Conservation (phyloP, 2,329 filamentous ascomycete genomes). For the Arthroderma sp. region DNA sequence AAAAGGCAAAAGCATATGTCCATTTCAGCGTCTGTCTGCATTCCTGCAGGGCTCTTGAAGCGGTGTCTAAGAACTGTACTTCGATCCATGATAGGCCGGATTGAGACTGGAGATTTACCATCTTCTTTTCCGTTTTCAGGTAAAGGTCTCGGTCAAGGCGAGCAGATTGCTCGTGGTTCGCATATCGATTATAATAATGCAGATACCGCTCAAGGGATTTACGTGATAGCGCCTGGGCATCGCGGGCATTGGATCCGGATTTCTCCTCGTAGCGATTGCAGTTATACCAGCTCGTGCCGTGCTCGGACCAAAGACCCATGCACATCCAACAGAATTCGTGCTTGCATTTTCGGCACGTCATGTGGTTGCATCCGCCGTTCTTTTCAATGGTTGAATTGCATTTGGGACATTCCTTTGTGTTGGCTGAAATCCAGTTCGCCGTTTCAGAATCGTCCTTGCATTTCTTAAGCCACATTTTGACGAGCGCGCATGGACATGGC, state of each 20-base stretch:
- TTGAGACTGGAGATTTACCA: constrained; percentile 85
- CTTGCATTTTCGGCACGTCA: constrained; percentile 92
- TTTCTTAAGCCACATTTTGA: constrained; percentile 95
- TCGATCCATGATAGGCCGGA: constrained; percentile 99
- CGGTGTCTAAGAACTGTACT: constrained; percentile 89
- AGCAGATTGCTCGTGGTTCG: constrained; percentile 96
- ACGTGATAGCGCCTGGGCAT: constrained; percentile 80
- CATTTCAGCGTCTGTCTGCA: constrained; percentile 98
- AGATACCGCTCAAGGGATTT: constrained; percentile 90
- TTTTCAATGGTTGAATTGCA: constrained; percentile 98
- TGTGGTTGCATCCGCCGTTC: constrained; percentile 95
- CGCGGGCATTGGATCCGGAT: constrained; percentile 76
- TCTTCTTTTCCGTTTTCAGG: constrained; percentile 95
- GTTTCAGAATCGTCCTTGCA: constrained; percentile 97
- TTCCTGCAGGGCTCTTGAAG: constrained; percentile 83
- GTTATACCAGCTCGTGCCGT: constrained; percentile 98
- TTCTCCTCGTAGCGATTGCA: constrained; percentile 97
- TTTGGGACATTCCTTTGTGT: constrained; percentile 95
- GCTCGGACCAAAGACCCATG: constrained; percentile 97
- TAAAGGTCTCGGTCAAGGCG: constrained; percentile 94
- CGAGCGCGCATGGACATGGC: constrained; percentile 77
- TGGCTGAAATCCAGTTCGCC: constrained; percentile 97
- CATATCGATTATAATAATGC: constrained; percentile 98
- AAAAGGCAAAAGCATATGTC: constrained; percentile 98
- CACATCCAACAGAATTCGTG: constrained; percentile 99